phyloP scores from a whole-genome alignment of 441 rosid genomes.

The Adansonia rubrostipa region DNA sequence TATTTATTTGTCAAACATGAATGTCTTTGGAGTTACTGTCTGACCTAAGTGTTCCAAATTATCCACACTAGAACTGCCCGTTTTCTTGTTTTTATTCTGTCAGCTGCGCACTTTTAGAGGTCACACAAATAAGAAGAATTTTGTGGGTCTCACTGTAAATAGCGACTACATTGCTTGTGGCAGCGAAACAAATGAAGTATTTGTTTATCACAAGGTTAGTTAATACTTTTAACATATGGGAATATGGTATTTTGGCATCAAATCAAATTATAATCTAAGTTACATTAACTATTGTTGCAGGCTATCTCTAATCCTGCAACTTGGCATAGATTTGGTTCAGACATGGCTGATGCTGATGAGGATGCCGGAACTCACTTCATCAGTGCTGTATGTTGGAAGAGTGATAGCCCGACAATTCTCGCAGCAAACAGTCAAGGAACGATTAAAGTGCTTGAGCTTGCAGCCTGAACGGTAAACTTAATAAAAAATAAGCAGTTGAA shows the following conservation, averaged over 20 bases:
- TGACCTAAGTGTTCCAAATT: not conserved
- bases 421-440: constrained; percentile 46
- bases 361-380: constrained; percentile 30
- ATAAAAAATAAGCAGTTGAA: not conserved
- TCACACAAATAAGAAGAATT: constrained; percentile 42
- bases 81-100: constrained; percentile 8
- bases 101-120: constrained; percentile 44
- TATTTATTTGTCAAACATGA: not conserved
- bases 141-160: constrained; percentile 46
- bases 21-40: not conserved
- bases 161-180: constrained; percentile 44
- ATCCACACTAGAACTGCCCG: not conserved
- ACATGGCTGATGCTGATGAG: constrained; percentile 17
- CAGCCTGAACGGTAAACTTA: constrained; percentile 33
- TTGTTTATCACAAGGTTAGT: constrained; percentile 47
- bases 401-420: constrained; percentile 40
- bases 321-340: constrained; percentile 38
- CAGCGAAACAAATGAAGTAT: constrained; percentile 53
- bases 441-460: constrained; percentile 39
- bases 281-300: constrained; percentile 29
- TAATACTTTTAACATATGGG: not conserved
- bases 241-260: not conserved
- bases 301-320: constrained; percentile 39
- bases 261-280: not conserved
- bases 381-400: constrained; percentile 48